Base-by-base conservation (phyloP, 805 yeast species). In the fission yeast (Schizosaccharomyces pombe) region DNA sequence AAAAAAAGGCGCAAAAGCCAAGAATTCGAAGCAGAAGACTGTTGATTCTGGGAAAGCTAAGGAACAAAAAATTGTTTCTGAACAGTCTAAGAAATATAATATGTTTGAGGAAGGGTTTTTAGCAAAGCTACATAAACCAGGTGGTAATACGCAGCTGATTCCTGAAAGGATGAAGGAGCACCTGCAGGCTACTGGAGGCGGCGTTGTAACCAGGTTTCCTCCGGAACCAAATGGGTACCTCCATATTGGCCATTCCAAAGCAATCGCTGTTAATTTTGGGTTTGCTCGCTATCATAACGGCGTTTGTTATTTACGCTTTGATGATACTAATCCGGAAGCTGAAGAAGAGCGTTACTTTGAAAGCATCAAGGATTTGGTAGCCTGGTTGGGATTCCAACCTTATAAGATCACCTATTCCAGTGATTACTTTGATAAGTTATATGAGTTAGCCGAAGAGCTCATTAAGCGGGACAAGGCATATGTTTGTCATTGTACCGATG, bases 241-340 rank as follows among this genome's bases (percentile, higher is more conserved):
- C 64, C 98, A 91, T 67, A 89, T 91, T 67, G 98, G 99, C 49
- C 99, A 91, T 65, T 82, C 95, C 47, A 91, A 91, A 70, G 98
- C 98, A 54, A 89, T 91, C 65, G 83, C 91, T 77, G 95, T 89
- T 55, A 87, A 91, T 67, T 91, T 91, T 68, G 99, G 99, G n/a
- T 91, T 74, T 67, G 98, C 98, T 43, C 80, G 82, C 64, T 81
- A 71, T 69, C 73, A 86, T 66, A 75, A 77, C 58, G 99, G 99
- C 59, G 73, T 76, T 54, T 91, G 98, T 68, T 85, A 86, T 65
- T 74, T 91, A 66, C 77, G 99, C 67, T 91, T 78, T 62, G 99
- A 91, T 68, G 99, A 91, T 65, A 91, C 99, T 33, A 91, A 91
- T 64, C 99, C 99, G 1, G 98, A 91, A 69, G 95, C 96, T 49